Evolutionary conservation across 2,329 filamentous ascomycete species (phyloP), one percentile per base, ranked within the genome.

Genomic region (Coniella vitis): DNA sequence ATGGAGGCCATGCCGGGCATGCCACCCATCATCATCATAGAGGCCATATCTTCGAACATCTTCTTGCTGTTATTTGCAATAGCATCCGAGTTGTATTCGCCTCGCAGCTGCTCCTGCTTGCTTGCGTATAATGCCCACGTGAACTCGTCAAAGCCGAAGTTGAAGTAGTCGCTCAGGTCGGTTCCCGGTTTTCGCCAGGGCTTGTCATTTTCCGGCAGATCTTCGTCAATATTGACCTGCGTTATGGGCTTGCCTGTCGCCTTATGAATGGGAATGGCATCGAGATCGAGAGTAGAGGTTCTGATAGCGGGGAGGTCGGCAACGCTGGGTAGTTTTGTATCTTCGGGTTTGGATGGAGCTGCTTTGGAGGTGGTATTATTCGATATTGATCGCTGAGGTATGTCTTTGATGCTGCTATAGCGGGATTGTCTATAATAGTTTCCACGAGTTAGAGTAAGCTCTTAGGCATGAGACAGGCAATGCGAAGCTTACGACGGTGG

Each of bases 71-170:
- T 81, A 47, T 73, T 70, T 17, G 78, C 76, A 45, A 84, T 75
- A 38, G 74, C 72, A 38, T 84, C 80, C 41, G 85, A 81, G 49
- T 79, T 80, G 57, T 89, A 88, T 58, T 91, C 87, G 56, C 81
- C 81, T 16, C 86, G 80, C 60, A 96, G 75, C 20, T 74, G 75
- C 56, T 93, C 83, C 65, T 97, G 93, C 62, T 95, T 94, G 52
- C 89, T 75, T 29, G 90, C 90, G 65, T 98, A 98, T 47, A 90
- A 79, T 5, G 90, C 87, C 93, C 93, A 98, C 1, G 90, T 95
- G 67, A 96, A 97, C 67, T 97, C 91, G 69, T 97, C 91, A 63
- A 97, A 97, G 51, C 91, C 91, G 68, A 97, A 97, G 72, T 97
- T 97, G 79, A 97, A 97, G 70, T 95, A 97, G 65, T 98, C 93